Percentiles rank a stretch among this genome's conserved stretches.
Conservation (phyloP, 2,329 filamentous ascomycete genomes). For the Hypoxylon sp. region DNA sequence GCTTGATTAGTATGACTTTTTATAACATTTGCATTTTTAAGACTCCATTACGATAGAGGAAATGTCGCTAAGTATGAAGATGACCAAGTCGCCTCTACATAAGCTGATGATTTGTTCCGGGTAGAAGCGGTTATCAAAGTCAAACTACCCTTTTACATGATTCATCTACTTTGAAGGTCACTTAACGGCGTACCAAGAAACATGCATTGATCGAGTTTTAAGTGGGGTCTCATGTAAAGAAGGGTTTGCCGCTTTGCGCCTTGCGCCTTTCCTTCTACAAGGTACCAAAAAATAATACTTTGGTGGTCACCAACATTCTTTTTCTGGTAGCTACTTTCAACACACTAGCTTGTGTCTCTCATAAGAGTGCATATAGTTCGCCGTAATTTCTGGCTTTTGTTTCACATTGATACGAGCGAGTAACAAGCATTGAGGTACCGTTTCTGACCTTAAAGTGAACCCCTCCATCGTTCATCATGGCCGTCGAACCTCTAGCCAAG, state of each 20-base stretch:
- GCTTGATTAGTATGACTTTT: no score
- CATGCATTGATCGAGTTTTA: neutral
- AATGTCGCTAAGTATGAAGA: neutral
- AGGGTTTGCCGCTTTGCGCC: slow-evolving; percentile 27
- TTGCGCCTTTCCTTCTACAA: slow-evolving; percentile 27
- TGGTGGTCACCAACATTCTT: neutral
- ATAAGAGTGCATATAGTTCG: neutral
- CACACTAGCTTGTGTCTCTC: neutral
- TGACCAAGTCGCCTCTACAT: neutral
- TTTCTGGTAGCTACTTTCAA: neutral
- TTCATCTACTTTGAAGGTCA: neutral
- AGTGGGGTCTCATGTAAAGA: neutral
- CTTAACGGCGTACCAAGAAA: neutral
- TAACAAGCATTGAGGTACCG: slow-evolving; percentile 7
- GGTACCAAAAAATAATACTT: neutral
- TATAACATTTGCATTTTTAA: no score
- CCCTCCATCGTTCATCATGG: slow-evolving; percentile 51
- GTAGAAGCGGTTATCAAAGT: slow-evolving; percentile 15
- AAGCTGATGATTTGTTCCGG: slow-evolving; percentile 5
- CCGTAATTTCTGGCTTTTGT: neutral
- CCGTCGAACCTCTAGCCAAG: slow-evolving; percentile 65
- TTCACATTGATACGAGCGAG: neutral
- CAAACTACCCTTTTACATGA: neutral
- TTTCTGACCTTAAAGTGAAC: slow-evolving; percentile 9
- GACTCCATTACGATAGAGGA: no score